phyloP scores from a whole-genome alignment of 768 basidiomycete species.

The Tubosaeta brunneosetosa region DNA sequence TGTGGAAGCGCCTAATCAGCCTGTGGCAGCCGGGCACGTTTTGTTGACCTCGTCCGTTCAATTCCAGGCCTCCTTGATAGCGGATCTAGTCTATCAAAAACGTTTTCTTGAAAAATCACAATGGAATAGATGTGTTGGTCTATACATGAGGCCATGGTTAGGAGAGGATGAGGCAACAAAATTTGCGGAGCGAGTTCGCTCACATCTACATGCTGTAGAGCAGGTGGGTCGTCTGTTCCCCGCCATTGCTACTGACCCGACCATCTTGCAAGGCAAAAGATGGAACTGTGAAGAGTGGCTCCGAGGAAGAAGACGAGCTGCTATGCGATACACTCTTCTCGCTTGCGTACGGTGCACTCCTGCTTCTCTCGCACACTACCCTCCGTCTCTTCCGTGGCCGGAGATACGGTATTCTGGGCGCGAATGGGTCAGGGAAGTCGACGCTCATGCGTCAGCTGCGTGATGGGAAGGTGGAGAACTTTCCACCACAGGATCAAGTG shows the following conservation, averaged over 20 bases:
- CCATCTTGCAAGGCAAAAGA: slow-evolving; percentile 50
- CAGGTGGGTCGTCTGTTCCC: slow-evolving; percentile 37
- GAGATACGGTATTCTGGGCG: slow-evolving; percentile 91
- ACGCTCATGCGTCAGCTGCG: slow-evolving; percentile 94
- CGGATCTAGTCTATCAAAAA: slow-evolving; percentile 66
- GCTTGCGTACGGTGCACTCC: slow-evolving; percentile 89
- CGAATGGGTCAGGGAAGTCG: slow-evolving; percentile 96
- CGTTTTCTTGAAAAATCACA: slow-evolving; percentile 47
- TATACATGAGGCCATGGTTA: slow-evolving; percentile 73
- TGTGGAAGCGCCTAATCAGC: slow-evolving; percentile 45
- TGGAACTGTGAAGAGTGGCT: slow-evolving; percentile 36
- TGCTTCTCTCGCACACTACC: slow-evolving; percentile 90
- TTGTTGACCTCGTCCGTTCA: slow-evolving; percentile 57
- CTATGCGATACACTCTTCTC: slow-evolving; percentile 94
- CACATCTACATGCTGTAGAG: slow-evolving; percentile 75
- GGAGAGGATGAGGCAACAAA: slow-evolving; percentile 41
- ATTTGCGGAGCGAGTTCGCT: slow-evolving; percentile 61
- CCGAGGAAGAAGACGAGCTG: slow-evolving; percentile 73
- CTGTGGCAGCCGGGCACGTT: slow-evolving; percentile 49
- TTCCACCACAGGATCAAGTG: slow-evolving; percentile 83
- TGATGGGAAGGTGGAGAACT: slow-evolving; percentile 94
- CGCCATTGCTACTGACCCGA: slow-evolving; percentile 7
- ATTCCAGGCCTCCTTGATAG: slow-evolving; percentile 70
- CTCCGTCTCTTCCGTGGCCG: slow-evolving; percentile 85
- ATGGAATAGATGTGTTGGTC: slow-evolving; percentile 70